A percentile compares a stretch with the other conserved stretches of the same genome.
phyloP scores from a whole-genome alignment of 805 yeast genomes.

The Saccharomycodes ludwigii region DNA sequence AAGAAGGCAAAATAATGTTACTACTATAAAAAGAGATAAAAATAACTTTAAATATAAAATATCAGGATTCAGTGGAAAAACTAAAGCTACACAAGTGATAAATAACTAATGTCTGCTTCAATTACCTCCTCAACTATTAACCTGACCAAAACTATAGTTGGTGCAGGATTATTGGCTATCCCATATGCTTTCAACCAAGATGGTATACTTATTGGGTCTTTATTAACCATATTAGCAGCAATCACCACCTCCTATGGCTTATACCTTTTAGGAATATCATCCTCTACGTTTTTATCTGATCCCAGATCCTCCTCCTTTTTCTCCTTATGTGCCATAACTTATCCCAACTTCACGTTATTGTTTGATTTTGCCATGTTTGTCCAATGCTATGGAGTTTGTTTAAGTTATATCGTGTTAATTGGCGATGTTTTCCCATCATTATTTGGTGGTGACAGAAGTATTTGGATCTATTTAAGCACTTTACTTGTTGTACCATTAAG shows the following conservation, averaged over 20 bases:
- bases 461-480: slow-evolving; percentile 36
- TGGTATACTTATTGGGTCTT: slow-evolving; percentile 46
- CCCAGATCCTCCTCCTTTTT: slow-evolving; percentile 59
- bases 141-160: slow-evolving; percentile 64
- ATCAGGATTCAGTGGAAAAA: background rate
- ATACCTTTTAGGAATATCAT: slow-evolving; percentile 46
- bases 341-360: slow-evolving; percentile 55
- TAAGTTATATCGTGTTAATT: slow-evolving; percentile 58
- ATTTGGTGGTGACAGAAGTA: slow-evolving; percentile 31
- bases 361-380: slow-evolving; percentile 65
- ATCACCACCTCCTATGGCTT: slow-evolving; percentile 57
- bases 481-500: slow-evolving; percentile 51
- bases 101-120: slow-evolving; percentile 40
- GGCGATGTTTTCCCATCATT: slow-evolving; percentile 66
- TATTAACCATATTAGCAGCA: slow-evolving; percentile 49
- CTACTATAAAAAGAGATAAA: no score
- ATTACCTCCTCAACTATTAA: slow-evolving; percentile 49
- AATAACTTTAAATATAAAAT: background rate
- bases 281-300: slow-evolving; percentile 39
- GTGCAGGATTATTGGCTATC: slow-evolving; percentile 65
- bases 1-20: no score
- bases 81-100: no score
- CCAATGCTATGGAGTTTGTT: slow-evolving; percentile 71
- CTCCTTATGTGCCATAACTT: slow-evolving; percentile 56
- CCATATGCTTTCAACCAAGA: slow-evolving; percentile 60